A percentile compares a stretch with the other conserved stretches of the same genome.
phyloP scores from a whole-genome alignment of 1,284 basidiomycete species.

The Marasmius fiardii region DNA sequence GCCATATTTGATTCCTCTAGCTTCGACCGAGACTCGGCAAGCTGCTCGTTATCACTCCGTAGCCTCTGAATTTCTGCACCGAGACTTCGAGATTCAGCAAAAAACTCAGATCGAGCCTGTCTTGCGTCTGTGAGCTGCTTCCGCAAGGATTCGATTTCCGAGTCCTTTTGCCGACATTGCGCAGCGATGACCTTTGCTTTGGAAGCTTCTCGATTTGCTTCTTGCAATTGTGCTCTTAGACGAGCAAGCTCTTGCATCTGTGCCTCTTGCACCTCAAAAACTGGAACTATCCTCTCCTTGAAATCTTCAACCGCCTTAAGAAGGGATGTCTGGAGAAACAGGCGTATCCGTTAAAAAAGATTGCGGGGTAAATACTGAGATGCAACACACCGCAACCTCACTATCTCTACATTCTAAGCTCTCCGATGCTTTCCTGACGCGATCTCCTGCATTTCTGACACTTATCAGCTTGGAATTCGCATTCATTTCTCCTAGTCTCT shows the following conservation, averaged over 20 bases:
- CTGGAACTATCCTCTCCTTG: conserved; percentile 31
- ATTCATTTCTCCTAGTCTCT: not conserved
- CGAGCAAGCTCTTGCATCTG: conserved; percentile 1
- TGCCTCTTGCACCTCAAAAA: conserved; percentile 20
- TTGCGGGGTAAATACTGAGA: not conserved
- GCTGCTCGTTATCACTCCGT: not conserved
- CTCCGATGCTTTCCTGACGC: not conserved
- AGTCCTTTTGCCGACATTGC: conserved; percentile 11
- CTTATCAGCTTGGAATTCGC: not conserved
- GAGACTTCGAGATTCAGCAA: conserved; percentile 5
- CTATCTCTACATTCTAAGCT: not conserved
- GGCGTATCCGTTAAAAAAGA: not conserved
- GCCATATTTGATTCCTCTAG: conserved; percentile 1
- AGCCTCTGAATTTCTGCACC: conserved; percentile 10
- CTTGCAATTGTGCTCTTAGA: not conserved
- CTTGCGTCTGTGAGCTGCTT: conserved; percentile 10
- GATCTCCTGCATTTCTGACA: not conserved
- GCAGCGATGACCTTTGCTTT: conserved; percentile 12
- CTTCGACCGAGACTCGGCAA: not conserved
- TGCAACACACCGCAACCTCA: not conserved
- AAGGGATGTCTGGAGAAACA: not conserved
- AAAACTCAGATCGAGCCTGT: conserved; percentile 5
- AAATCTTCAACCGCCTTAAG: conserved; percentile 31
- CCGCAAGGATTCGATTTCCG: conserved; percentile 7
- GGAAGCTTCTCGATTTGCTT: not conserved